Base-by-base conservation (phyloP, 768 basidiomycete genomes). In the Amanita rubescens region DNA sequence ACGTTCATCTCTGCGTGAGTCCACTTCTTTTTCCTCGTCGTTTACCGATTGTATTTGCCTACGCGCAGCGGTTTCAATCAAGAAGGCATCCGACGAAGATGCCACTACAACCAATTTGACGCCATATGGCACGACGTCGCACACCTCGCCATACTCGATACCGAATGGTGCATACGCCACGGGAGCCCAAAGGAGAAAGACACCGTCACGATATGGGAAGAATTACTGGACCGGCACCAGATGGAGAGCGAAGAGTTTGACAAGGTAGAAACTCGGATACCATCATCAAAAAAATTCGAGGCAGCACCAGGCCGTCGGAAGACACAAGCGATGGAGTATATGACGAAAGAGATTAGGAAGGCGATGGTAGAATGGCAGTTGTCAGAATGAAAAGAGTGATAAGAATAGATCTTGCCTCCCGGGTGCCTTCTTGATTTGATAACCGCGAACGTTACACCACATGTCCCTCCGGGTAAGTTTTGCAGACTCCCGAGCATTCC, bases 61-160 rank as follows among this genome's bases (percentile, higher is more conserved):
- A 11, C n/a, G n/a, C n/a, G n/a, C 37, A 80, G 79, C 51, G 79
- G 80, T 8, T 86, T 89, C 60, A 64, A 64, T 6, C 77, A 82
- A 55, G 86, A 89, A 65, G 86, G 86, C 43, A 78, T 73, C 8
- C 75, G 77, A 39, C 77, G 84, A 30, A 73, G 78, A 41, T 73
- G 78, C 0, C 77, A 81, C 51, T 77, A 65, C 60, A 75, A 75
- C 55, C 68, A 72, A 4, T 56, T 75, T 52, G 70, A 69, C 1
- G 50, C 60, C 1, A 66, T 73, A 43, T 85, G 80, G 80, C 81
- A 75, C 57, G 81, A 85, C 55, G 76, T 79, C 22, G 81, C 79
- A 1, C 78, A 79, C 58, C 65, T 85, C 32, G 82, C 75, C 6
- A 71, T 86, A 58, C 63, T 86, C 49, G 82, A 77, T 43, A 84